phyloP scores from a whole-genome alignment of 805 yeast genomes.

The Teunomyces panamensis region DNA sequence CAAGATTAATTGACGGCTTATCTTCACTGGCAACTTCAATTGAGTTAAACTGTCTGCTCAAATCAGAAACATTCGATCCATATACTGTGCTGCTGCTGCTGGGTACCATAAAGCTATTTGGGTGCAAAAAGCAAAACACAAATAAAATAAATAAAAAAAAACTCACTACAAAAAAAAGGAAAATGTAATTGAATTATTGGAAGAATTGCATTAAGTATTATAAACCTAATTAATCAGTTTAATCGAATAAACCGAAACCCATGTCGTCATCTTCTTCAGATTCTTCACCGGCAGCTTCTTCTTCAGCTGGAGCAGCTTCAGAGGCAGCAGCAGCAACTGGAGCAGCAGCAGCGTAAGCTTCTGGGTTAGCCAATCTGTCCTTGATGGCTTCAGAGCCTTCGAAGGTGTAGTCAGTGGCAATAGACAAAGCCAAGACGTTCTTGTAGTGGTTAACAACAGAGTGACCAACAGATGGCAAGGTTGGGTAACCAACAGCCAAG shows the following conservation, averaged over 20 bases:
- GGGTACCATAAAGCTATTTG: not conserved
- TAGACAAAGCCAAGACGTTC: constrained; percentile 95
- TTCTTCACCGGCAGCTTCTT: constrained; percentile 70
- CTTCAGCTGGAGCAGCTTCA: constrained; percentile 60
- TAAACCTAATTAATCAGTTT: constrained; percentile 32
- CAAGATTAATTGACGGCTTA: not conserved
- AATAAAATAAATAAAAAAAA: not conserved
- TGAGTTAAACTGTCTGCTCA: not conserved
- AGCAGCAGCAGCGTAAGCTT: constrained; percentile 99
- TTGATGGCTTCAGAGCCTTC: constrained; percentile 98
- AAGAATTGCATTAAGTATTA: constrained; percentile 2
- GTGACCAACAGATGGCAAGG: constrained; percentile 99
- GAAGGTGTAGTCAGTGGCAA: constrained; percentile 98
- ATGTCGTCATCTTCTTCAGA: constrained; percentile 78
- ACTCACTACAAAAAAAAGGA: not conserved
- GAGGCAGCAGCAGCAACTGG: constrained; percentile 89
- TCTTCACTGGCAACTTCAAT: not conserved
- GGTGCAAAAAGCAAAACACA: constrained; percentile 1
- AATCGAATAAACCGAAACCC: constrained; percentile 99
- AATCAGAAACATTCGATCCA: not conserved
- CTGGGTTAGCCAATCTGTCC: constrained; percentile 99
- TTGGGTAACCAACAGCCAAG: constrained; percentile 98
- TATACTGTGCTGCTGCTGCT: not conserved
- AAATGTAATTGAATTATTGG: not conserved
- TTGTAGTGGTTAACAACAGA: constrained; percentile 98